A percentile compares a stretch with the other conserved stretches of the same genome.
Evolutionary conservation across 2,329 filamentous ascomycete species (phyloP).

Genomic region (Sporothrix dimorphospora): DNA sequence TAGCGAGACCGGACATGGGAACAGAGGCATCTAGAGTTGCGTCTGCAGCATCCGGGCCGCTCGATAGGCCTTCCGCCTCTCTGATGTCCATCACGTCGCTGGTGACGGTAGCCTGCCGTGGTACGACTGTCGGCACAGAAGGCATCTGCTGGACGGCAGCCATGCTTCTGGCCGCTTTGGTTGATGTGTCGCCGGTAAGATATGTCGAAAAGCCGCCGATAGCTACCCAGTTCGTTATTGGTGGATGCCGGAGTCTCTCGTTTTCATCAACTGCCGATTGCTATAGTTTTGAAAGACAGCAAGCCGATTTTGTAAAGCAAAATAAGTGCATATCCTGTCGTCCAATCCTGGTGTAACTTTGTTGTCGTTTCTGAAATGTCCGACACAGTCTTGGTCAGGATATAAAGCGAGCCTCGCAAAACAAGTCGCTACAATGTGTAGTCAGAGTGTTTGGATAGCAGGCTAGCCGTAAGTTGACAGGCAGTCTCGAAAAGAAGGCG

Average conservation of each 20-base stretch:
- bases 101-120: neutral
- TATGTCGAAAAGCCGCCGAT: neutral
- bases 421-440: neutral
- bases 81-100: slow-evolving; percentile 18
- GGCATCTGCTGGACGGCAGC: slow-evolving; percentile 38
- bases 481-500: neutral
- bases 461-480: slow-evolving; percentile 5
- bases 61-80: slow-evolving; percentile 24
- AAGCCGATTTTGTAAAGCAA: neutral
- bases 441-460: neutral
- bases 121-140: slow-evolving; percentile 27
- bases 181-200: neutral
- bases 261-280: neutral
- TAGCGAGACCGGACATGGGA: slow-evolving; percentile 36
- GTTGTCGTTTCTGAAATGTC: neutral
- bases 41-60: slow-evolving; percentile 28
- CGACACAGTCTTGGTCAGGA: neutral
- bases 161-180: slow-evolving; percentile 27
- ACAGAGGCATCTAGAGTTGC: slow-evolving; percentile 34
- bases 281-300: neutral
- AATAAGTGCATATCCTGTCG: neutral
- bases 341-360: neutral
- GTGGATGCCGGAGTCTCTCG: neutral
- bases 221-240: neutral
- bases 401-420: neutral